A percentile compares a stretch with the other conserved stretches of the same genome.
Conservation (phyloP, 225 moss, liverwort and hornwort species). For the Straminergon stramineum region DNA sequence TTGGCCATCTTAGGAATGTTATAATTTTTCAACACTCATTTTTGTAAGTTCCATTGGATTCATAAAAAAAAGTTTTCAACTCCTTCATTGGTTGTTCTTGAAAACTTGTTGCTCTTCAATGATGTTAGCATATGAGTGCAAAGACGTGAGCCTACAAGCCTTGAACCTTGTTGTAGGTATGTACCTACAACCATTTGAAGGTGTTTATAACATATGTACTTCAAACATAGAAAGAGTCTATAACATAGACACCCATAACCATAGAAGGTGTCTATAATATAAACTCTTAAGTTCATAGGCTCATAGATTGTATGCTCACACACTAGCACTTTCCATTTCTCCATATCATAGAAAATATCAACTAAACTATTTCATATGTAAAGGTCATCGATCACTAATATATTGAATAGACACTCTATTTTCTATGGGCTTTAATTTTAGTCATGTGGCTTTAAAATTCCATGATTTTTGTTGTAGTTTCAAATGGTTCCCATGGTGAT, state of each 20-base stretch:
- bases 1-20: background rate
- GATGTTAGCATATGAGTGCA: no score
- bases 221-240: no score
- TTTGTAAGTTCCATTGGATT: background rate
- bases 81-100: background rate
- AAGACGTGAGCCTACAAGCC: no score
- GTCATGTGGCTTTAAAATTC: fast-evolving
- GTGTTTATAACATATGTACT: no score
- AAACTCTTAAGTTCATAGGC: no score
- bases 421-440: background rate
- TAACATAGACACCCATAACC: no score
- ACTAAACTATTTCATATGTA: background rate
- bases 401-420: background rate
- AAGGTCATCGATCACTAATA: background rate
- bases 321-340: background rate
- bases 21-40: background rate
- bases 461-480: background rate
- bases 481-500: background rate
- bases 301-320: no score
- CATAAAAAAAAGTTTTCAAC: background rate
- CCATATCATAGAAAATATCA: background rate
- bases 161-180: no score
- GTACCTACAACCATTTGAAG: no score
- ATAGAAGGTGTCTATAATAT: no score
- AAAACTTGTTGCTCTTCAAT: background rate